Conservation (phyloP, 2,329 filamentous ascomycete species). For the Huntiella savannae region DNA sequence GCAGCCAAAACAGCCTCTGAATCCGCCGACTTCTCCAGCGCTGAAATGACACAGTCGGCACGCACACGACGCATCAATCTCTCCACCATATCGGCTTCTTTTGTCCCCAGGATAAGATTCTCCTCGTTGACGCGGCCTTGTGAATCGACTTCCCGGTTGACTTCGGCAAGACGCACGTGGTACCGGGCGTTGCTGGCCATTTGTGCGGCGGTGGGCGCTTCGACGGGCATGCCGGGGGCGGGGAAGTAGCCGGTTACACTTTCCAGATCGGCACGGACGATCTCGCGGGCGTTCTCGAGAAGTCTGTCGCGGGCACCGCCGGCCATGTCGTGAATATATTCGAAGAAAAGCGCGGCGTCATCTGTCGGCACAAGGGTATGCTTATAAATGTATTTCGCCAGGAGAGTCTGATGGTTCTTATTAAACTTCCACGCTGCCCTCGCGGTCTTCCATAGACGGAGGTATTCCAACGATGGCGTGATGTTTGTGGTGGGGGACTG, state of each 20-base stretch:
- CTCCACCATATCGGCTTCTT: constrained; percentile 24
- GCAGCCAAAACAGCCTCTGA: constrained; percentile 14
- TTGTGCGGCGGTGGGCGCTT: constrained; percentile 10
- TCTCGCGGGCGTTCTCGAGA: constrained; percentile 42
- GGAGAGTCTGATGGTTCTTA: constrained; percentile 72
- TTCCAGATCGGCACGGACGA: constrained; percentile 37
- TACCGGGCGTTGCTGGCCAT: constrained; percentile 25
- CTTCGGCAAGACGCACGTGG: constrained; percentile 33
- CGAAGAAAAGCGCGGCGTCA: constrained; percentile 50
- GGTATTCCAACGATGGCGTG: constrained; percentile 53
- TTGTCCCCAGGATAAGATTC: constrained; percentile 24
- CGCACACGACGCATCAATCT: constrained; percentile 44
- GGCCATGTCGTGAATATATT: constrained; percentile 64
- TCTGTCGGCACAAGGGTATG: constrained; percentile 48
- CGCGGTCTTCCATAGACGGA: constrained; percentile 53
- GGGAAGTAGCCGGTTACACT: constrained; percentile 26
- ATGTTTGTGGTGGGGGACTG: constrained; percentile 25
- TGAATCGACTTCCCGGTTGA: constrained; percentile 26
- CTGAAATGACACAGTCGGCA: constrained; percentile 36
- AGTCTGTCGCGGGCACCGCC: constrained; percentile 54
- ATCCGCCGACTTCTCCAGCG: constrained; percentile 32
- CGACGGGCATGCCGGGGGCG: neutral
- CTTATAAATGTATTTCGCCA: constrained; percentile 69
- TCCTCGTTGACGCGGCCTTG: constrained; percentile 28
- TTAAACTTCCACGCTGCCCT: constrained; percentile 81